phyloP scores from a whole-genome alignment of 306 rosid species.

The Echinosophora koreensis region DNA sequence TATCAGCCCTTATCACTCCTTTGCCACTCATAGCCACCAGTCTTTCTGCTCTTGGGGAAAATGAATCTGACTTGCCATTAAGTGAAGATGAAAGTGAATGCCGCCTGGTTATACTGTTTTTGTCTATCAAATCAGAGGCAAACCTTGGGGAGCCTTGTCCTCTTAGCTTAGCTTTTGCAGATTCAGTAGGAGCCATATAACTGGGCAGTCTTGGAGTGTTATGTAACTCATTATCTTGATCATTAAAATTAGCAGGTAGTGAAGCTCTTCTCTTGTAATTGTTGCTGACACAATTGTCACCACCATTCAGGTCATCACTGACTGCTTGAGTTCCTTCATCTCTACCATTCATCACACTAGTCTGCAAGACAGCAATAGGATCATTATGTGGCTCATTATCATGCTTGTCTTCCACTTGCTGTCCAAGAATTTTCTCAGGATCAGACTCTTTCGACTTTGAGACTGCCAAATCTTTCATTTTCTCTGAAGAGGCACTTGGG shows the following conservation, averaged over 20 bases:
- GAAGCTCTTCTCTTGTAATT: slow-evolving; percentile 61
- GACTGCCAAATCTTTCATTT: slow-evolving; percentile 40
- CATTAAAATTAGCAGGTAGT: slow-evolving; percentile 56
- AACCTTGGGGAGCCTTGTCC: slow-evolving; percentile 56
- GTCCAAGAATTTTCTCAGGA: slow-evolving; percentile 42
- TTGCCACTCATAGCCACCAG: slow-evolving; percentile 45
- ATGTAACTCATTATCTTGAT: slow-evolving; percentile 54
- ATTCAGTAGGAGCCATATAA: slow-evolving; percentile 76
- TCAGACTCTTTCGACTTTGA: slow-evolving; percentile 39
- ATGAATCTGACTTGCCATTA: slow-evolving; percentile 55
- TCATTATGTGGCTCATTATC: slow-evolving; percentile 27
- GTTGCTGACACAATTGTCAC: slow-evolving; percentile 48
- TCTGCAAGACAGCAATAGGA: slow-evolving; percentile 36
- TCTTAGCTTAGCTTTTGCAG: slow-evolving; percentile 71
- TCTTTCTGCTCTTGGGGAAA: slow-evolving; percentile 55
- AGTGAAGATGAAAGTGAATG: slow-evolving; percentile 60
- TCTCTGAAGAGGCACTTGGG: slow-evolving; percentile 46
- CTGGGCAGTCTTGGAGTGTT: slow-evolving; percentile 59
- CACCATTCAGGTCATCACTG: slow-evolving; percentile 46
- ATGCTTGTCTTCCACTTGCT: slow-evolving; percentile 41
- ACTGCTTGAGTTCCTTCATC: slow-evolving; percentile 42
- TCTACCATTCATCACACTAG: slow-evolving; percentile 38
- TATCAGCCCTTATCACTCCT: slow-evolving; percentile 54
- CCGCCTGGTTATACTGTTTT: slow-evolving; percentile 54
- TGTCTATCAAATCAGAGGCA: slow-evolving; percentile 53